Conservation (phyloP, 768 basidiomycete genomes). For the Psilocybe sp. region DNA sequence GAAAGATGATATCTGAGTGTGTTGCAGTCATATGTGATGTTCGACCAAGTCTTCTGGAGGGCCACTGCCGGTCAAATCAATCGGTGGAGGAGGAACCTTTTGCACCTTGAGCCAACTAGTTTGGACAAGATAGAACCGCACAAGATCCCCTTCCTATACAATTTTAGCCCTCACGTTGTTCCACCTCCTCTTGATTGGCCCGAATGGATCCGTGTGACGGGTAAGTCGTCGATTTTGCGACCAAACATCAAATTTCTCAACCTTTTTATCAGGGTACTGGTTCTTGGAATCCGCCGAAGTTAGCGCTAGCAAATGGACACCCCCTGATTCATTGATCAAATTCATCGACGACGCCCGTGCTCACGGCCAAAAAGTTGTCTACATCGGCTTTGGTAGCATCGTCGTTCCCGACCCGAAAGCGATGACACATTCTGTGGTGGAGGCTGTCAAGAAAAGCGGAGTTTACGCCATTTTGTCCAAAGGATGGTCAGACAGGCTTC, state of each 20-base stretch:
- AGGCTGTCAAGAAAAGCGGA: constrained; percentile 82
- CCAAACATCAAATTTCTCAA: neutral
- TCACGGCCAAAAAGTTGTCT: constrained; percentile 85
- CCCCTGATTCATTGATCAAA: constrained; percentile 72
- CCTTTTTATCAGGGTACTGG: constrained; percentile 78
- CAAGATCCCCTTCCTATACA: constrained; percentile 97
- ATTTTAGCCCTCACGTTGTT: constrained; percentile 89
- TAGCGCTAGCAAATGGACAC: constrained; percentile 83
- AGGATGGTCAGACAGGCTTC: constrained; percentile 94
- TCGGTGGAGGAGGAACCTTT: constrained; percentile 78
- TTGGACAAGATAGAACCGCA: constrained; percentile 96
- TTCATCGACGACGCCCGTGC: constrained; percentile 82
- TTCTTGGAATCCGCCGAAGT: constrained; percentile 93
- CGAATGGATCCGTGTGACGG: constrained; percentile 95
- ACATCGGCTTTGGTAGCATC: constrained; percentile 97
- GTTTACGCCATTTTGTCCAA: constrained; percentile 94
- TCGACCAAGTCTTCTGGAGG: constrained; percentile 97
- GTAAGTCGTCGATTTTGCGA: constrained; percentile 30
- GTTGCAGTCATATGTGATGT: constrained; percentile 86
- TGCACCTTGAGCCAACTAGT: constrained; percentile 77
- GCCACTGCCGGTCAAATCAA: constrained; percentile 94
- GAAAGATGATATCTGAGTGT: constrained; percentile 1
- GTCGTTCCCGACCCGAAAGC: constrained; percentile 92
- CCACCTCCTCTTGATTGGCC: constrained; percentile 98
- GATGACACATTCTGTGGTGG: constrained; percentile 90